Percentiles rank a stretch among this genome's conserved stretches.
Evolutionary conservation across 1,284 basidiomycete genomes (phyloP).

Genomic region (Omphalotus olearius): DNA sequence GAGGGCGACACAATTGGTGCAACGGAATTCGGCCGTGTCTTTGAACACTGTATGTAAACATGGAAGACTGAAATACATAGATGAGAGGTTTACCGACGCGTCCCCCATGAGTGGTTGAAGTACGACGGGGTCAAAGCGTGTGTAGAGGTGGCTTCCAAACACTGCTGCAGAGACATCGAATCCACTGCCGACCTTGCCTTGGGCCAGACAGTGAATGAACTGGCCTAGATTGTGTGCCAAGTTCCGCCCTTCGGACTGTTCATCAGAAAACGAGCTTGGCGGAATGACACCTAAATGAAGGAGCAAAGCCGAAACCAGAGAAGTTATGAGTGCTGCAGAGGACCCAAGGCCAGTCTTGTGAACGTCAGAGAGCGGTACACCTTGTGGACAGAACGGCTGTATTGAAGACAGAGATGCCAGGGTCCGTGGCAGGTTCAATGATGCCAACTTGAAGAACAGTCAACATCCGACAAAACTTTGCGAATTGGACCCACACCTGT

Average conservation of each 20-base stretch:
- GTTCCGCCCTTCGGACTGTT: conserved; percentile 41
- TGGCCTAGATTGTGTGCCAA: conserved; percentile 94
- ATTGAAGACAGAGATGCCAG: conserved; percentile 60
- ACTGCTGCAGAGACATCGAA: conserved; percentile 96
- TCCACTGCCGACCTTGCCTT: conserved; percentile 97
- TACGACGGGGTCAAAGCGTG: conserved; percentile 79
- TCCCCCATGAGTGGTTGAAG: conserved; percentile 67
- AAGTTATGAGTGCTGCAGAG: conserved; percentile 95
- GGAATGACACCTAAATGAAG: conserved; percentile 71
- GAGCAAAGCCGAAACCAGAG: conserved; percentile 84
- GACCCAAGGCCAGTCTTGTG: conserved; percentile 99
- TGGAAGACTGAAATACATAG: background rate
- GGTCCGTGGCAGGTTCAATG: conserved; percentile 55
- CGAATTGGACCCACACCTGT: conserved; percentile 48
- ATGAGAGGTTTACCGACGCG: conserved; percentile 32
- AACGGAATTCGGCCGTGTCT: conserved; percentile 26
- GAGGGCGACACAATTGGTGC: conserved; percentile 53
- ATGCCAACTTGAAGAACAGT: conserved; percentile 46
- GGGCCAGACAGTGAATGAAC: conserved; percentile 93
- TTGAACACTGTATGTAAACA: conserved; percentile 15
- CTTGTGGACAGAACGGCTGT: conserved; percentile 73
- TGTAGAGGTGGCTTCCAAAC: conserved; percentile 94
- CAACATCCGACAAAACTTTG: conserved; percentile 12
- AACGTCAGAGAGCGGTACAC: conserved; percentile 69
- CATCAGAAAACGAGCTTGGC: conserved; percentile 38